These are phyloP conservation scores for Diaporthe sp. DNA, from an alignment of 2,329 filamentous ascomycete genomes.

Conservation along the genomic window DNA sequence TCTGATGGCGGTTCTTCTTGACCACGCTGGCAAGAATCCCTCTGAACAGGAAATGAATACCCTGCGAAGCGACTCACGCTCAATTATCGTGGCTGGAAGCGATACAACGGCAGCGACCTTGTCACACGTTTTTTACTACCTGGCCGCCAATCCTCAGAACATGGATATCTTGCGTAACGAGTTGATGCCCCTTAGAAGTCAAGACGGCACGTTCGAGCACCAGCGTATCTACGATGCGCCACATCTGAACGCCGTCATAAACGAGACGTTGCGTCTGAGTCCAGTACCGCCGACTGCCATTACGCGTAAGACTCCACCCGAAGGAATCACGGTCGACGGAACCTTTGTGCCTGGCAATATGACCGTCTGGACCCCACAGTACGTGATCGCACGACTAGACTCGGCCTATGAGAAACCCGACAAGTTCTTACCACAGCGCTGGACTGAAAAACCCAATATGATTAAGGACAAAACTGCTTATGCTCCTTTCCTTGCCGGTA, in stretches of 20 bases:
- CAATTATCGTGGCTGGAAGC: not conserved
- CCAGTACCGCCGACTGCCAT: constrained; percentile 35
- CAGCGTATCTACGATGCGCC: constrained; percentile 22
- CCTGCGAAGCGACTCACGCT: constrained; percentile 27
- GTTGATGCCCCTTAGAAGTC: constrained; percentile 17
- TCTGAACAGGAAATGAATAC: constrained; percentile 23
- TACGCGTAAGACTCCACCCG: not conserved
- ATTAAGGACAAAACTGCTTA: not conserved
- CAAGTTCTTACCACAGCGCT: not conserved
- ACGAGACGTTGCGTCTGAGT: constrained; percentile 49
- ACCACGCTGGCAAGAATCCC: constrained; percentile 25
- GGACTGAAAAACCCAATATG: not conserved
- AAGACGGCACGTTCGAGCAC: constrained; percentile 9
- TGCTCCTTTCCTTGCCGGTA: not conserved
- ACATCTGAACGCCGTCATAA: constrained; percentile 47
- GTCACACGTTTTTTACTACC: not conserved
- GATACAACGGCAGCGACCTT: not conserved
- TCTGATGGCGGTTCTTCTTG: not conserved
- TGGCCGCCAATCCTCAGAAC: not conserved
- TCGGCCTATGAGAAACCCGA: not conserved
- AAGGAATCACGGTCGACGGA: not conserved
- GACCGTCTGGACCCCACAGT: constrained; percentile 11
- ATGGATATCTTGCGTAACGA: constrained; percentile 25
- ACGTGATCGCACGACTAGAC: not conserved
- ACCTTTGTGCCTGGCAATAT: constrained; percentile 40